Base-by-base conservation (phyloP, 202 grass and related monocot genomes). In the Digitaria exilis region DNA sequence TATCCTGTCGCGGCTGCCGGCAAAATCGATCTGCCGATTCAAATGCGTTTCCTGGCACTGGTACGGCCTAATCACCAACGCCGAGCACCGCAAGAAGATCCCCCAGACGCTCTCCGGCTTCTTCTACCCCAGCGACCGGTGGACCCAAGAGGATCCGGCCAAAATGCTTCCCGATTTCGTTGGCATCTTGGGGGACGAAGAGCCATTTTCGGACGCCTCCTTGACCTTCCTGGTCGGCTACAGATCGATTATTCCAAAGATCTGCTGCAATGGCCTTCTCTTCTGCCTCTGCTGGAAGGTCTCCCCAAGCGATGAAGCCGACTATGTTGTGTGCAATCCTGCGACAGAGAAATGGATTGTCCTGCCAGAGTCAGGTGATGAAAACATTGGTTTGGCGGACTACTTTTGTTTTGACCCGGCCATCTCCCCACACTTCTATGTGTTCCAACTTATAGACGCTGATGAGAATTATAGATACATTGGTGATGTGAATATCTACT, bases 1-100 rank as follows among this genome's bases (percentile, higher is more conserved):
- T 13, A 86, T 73, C 28, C 62, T 86, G 13, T 51, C 60, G 11
- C 46, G 66, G 14, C 66, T 86, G 8, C 84, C 66, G 2, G 57
- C 32, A 9, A 86, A 80, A 64, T 86, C 66, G 8, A 14, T 86
- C 56, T 73, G 29, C 61, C 62, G 84, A 45, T 86, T 51, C 60
- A 80, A 86, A 50, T 86, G 84, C 39, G 84, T 86, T 69, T 86
- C 55, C 10, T 69, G 61, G 78, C 49, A 52, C 24, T 86, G 84
- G 76, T 51, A 64, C 66, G 28, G 56, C 35, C 56, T 86, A 45
- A 86, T 86, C 44, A 72, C 69, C 26, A 1, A 49, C 44, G 31
- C 72, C 7, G 69, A 82, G 15, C 58, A 13, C 56, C 58, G 56
- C 43, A 73, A 39, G 68, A 73, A 64, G 69, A 73, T 41, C n/a